These are phyloP conservation scores for Ichthyophthirius multifiliis DNA, from an alignment of 169 alveolate genomes.

Conservation along the genomic window DNA sequence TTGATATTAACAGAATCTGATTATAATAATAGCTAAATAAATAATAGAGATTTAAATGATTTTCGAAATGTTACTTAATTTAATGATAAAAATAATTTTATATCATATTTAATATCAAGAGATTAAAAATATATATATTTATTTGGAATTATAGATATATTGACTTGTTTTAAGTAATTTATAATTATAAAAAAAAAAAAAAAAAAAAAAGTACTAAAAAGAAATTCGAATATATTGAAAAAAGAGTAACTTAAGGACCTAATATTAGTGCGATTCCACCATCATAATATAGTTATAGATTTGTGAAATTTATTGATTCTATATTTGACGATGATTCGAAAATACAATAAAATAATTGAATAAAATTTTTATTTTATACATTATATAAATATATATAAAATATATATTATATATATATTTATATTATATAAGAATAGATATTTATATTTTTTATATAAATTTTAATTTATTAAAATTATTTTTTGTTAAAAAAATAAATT, in stretches of 20 bases:
- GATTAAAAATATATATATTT: constrained; percentile 35
- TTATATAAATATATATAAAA: too few relatives aligned
- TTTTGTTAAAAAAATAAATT: too few relatives aligned
- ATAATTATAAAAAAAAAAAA: background rate
- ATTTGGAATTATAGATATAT: constrained; percentile 59
- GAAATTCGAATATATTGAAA: constrained; percentile 45
- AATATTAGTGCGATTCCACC: constrained; percentile 61
- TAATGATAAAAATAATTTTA: background rate
- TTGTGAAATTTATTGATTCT: constrained; percentile 38
- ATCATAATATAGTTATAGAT: constrained; percentile 42
- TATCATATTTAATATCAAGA: background rate
- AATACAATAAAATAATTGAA: too few relatives aligned
- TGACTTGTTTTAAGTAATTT: constrained; percentile 33
- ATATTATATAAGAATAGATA: too few relatives aligned
- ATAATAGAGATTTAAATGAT: too few relatives aligned
- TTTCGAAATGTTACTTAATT: background rate
- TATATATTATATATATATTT: too few relatives aligned
- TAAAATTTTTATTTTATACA: too few relatives aligned
- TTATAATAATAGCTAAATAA: too few relatives aligned
- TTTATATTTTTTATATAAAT: too few relatives aligned
- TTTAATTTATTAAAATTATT: too few relatives aligned
- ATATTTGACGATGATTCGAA: constrained; percentile 21
- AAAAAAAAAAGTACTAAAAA: constrained; percentile 35
- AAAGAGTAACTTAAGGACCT: constrained; percentile 47
- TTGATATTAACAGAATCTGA: too few relatives aligned